Evolutionary conservation across 768 basidiomycete species (phyloP).

Genomic region (Hortiboletus flavorubellus): DNA sequence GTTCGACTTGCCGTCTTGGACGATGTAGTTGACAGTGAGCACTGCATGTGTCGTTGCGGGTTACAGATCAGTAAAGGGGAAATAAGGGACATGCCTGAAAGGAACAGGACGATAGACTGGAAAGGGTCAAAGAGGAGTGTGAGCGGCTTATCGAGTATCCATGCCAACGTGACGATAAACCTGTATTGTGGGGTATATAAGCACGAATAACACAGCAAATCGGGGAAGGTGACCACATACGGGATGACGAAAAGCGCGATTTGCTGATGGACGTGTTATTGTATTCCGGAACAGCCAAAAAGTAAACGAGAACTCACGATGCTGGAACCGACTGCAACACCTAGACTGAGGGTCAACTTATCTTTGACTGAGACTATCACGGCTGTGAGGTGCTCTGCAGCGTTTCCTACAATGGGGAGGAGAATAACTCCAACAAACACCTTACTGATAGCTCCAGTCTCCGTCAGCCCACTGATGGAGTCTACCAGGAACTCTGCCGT

Average conservation of each 20-base stretch:
- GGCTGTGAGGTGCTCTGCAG: slow-evolving; percentile 88
- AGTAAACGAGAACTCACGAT: slow-evolving; percentile 47
- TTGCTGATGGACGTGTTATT: slow-evolving; percentile 45
- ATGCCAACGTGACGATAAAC: slow-evolving; percentile 73
- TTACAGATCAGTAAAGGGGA: not conserved
- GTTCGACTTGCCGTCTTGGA: slow-evolving; percentile 85
- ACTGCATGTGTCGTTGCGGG: slow-evolving; percentile 37
- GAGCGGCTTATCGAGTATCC: slow-evolving; percentile 75
- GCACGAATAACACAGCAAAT: not conserved
- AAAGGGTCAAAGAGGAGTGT: slow-evolving; percentile 85
- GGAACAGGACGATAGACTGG: slow-evolving; percentile 46
- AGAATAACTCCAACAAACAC: slow-evolving; percentile 87
- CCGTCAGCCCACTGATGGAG: slow-evolving; percentile 75
- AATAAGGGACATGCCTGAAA: slow-evolving; percentile 22
- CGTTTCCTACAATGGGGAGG: slow-evolving; percentile 88
- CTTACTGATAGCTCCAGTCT: slow-evolving; percentile 50
- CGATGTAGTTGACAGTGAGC: slow-evolving; percentile 79
- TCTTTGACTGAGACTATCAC: slow-evolving; percentile 88
- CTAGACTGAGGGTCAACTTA: slow-evolving; percentile 81
- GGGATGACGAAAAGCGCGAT: slow-evolving; percentile 67
- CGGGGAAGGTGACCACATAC: slow-evolving; percentile 27
- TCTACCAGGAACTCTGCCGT: slow-evolving; percentile 69
- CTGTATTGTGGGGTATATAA: slow-evolving; percentile 32
- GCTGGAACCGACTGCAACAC: slow-evolving; percentile 82
- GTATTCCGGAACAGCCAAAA: not conserved